Evolutionary conservation across 1,284 basidiomycete genomes (phyloP), one percentile per base, ranked within the genome.

Genomic region (Xerocomus minutiporus): DNA sequence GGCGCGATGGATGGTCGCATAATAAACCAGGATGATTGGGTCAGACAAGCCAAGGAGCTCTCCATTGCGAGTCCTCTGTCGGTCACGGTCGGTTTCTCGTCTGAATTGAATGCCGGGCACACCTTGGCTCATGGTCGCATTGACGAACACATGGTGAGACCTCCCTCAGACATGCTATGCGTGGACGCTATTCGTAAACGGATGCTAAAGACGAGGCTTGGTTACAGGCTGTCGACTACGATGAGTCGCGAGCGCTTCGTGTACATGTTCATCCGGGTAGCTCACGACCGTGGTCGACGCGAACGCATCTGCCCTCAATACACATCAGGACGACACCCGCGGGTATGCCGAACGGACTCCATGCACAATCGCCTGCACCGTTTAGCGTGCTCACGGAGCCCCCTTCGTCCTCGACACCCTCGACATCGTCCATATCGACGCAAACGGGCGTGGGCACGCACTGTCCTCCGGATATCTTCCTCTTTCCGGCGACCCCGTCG

Each of bases 11-110:
- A 65, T 36, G 70, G 69, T 45, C 74, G 73, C 56, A 65, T 73
- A 17, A 69, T 75, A 46, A 62, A 69, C 9, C 75, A 79, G 5
- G 84, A 86, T 54, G 84, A 87, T 59, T 86, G 83, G 85, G 83
- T 86, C 12, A 73, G 75, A 52, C 82, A 81, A 59, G 77, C 85
- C 9, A 73, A 78, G 54, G 80, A 75, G 17, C 71, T 86, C 53
- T 75, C 76, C 20, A 83, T 87, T 38, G 74, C 78, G 53, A 82
- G 80, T 55, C 81, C 82, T n/a, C 60, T 73, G 26, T 55, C 57
- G 12, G 50, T 61, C 50, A 45, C 58, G 20, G 39, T 54, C 9
- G 58, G 50, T 23, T 57, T 49, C 40, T 46, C 54, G 36, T 45
- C 55, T 26, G 46, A 35, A 4, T 35, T 51, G 38, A 41, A 48